Evolutionary conservation across 129 eudicot species (phyloP).

Genomic region (Pulicaria dysenterica): DNA sequence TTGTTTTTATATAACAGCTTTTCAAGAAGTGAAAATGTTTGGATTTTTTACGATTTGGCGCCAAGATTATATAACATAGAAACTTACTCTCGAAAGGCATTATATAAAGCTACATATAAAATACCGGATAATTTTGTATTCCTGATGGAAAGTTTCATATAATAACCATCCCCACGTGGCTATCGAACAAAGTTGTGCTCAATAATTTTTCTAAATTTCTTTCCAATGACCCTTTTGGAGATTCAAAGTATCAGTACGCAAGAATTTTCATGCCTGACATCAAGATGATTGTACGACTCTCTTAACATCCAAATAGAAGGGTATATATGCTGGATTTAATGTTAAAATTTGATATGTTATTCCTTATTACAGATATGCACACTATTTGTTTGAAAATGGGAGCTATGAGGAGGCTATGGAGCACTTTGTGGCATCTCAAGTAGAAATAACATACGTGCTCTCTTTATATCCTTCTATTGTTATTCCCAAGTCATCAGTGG

Average conservation of each 20-base stretch:
- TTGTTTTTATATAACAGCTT: neutral
- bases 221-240: neutral
- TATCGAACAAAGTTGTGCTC: neutral
- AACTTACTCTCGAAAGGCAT: too few species aligned
- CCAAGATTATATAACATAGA: too few species aligned
- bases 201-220: neutral
- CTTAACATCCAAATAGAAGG: too few species aligned
- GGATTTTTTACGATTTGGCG: too few species aligned
- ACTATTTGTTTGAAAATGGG: conserved; percentile 85
- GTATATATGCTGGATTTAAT: too few species aligned
- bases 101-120: too few species aligned
- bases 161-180: too few species aligned
- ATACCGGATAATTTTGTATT: too few species aligned
- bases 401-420: conserved; percentile 99
- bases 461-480: conserved; percentile 77
- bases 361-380: conserved; percentile 76
- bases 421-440: conserved; percentile 91
- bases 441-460: conserved; percentile 87
- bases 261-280: too few species aligned
- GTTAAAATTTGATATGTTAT: conserved; percentile 1
- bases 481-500: conserved; percentile 71
- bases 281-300: too few species aligned
- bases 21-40: neutral
- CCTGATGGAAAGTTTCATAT: too few species aligned
- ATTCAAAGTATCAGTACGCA: neutral